Evolutionary conservation across 495 filamentous ascomycete species (phyloP).

Genomic region (Aspergillus funiculosus): DNA sequence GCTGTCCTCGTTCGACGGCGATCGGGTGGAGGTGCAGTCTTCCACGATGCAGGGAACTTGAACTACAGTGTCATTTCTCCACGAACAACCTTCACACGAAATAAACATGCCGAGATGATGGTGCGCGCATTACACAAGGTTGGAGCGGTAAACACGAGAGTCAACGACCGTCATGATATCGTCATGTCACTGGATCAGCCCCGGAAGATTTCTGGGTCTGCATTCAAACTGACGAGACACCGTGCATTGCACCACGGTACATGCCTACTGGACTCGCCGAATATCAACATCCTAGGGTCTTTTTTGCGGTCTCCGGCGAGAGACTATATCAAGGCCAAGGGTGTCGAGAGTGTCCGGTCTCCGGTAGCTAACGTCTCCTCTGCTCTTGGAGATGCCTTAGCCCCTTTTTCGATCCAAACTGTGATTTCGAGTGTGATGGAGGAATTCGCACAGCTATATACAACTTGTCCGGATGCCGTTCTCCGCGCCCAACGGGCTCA

Average conservation of each 20-base stretch:
- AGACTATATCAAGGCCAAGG: slow-evolving; percentile 68
- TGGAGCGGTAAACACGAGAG: slow-evolving; percentile 48
- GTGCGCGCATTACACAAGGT: slow-evolving; percentile 60
- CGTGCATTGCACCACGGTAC: slow-evolving; percentile 89
- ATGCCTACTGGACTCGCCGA: slow-evolving; percentile 66
- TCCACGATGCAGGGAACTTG: slow-evolving; percentile 85
- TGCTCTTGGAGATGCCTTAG: slow-evolving; percentile 30
- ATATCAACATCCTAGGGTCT: slow-evolving; percentile 57
- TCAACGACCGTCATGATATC: slow-evolving; percentile 92
- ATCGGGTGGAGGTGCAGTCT: slow-evolving; percentile 87
- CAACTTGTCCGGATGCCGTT: slow-evolving; percentile 26
- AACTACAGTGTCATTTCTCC: slow-evolving; percentile 92
- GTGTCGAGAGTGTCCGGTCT: slow-evolving; percentile 90
- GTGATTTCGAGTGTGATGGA: slow-evolving; percentile 34
- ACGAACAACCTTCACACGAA: slow-evolving; percentile 62
- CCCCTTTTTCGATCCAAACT: slow-evolving; percentile 31
- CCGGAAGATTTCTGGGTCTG: slow-evolving; percentile 84
- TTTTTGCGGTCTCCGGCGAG: slow-evolving; percentile 69
- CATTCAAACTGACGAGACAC: slow-evolving; percentile 78
- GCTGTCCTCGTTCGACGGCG: slow-evolving; percentile 71
- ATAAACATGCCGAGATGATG: slow-evolving; percentile 89
- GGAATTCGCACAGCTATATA: slow-evolving; percentile 31
- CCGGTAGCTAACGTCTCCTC: slow-evolving; percentile 71
- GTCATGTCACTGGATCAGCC: slow-evolving; percentile 54
- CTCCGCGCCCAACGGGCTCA: slow-evolving; percentile 32